Percentiles rank a stretch among this genome's conserved stretches.
Conservation (phyloP, 352 stramenopile genomes). For the Pythium vanterpoolii region DNA sequence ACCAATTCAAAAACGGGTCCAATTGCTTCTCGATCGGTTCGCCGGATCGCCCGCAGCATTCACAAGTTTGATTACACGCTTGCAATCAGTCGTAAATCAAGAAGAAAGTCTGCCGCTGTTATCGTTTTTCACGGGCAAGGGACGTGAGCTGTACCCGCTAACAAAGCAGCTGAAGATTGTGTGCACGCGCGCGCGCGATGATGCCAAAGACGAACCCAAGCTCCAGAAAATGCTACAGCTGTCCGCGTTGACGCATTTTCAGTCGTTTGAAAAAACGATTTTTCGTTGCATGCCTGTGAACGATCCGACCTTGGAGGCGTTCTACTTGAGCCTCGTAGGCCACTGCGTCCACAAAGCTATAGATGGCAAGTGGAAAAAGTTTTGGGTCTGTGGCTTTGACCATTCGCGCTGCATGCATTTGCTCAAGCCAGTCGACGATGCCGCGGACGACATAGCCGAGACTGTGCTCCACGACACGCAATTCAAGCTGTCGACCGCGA, state of each 20-base stretch:
- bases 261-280: conserved; percentile 82
- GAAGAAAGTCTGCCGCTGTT: conserved; percentile 64
- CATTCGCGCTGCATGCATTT: conserved; percentile 49
- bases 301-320: conserved; percentile 42
- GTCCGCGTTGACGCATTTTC: conserved; percentile 80
- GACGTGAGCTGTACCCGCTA: conserved; percentile 71
- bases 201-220: not conserved
- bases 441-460: conserved; percentile 45
- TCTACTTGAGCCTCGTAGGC: conserved; percentile 70
- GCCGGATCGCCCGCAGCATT: conserved; percentile 42
- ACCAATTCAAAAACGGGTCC: conserved; percentile 25
- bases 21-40: conserved; percentile 32
- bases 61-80: conserved; percentile 48
- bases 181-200: conserved; percentile 10
- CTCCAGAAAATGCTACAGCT: conserved; percentile 51
- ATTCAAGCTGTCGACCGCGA: conserved; percentile 47
- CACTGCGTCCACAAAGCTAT: conserved; percentile 70
- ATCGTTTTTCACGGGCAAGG: conserved; percentile 60
- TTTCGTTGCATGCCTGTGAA: conserved; percentile 56
- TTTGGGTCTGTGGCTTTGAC: conserved; percentile 68
- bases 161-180: conserved; percentile 68
- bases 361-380: conserved; percentile 82
- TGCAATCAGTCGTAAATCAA: conserved; percentile 79
- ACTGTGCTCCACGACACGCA: conserved; percentile 78
- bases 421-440: conserved; percentile 43